These are phyloP conservation scores for Halocafeteria seosinensis DNA, from an alignment of 108 stramenopile species.

Conservation along the genomic window DNA sequence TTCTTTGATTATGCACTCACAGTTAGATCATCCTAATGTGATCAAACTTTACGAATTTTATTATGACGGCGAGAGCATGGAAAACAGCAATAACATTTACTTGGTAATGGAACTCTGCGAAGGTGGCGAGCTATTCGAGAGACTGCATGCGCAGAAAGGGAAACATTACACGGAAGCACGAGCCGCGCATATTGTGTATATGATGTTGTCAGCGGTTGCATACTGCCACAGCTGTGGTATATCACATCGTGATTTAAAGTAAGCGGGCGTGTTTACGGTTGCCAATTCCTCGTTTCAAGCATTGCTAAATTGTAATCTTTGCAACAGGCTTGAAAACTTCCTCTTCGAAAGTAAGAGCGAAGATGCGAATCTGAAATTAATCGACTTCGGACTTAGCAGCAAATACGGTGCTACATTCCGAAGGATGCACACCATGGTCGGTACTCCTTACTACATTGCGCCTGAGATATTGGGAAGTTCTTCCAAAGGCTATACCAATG, in stretches of 20 bases:
- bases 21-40: slow-evolving; percentile 73
- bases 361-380: slow-evolving; percentile 70
- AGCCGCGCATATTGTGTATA: slow-evolving; percentile 61
- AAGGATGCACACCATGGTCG: background rate
- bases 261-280: background rate
- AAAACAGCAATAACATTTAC: slow-evolving; percentile 16
- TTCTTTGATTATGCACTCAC: no score
- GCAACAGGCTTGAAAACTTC: slow-evolving; percentile 77
- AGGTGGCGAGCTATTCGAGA: slow-evolving; percentile 40
- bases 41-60: slow-evolving; percentile 64
- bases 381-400: slow-evolving; percentile 84
- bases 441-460: slow-evolving; percentile 1
- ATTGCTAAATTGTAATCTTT: no score
- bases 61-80: slow-evolving; percentile 42
- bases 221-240: slow-evolving; percentile 78
- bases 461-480: background rate
- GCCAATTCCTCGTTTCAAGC: background rate
- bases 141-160: slow-evolving; percentile 15
- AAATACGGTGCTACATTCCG: slow-evolving; percentile 38
- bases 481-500: background rate
- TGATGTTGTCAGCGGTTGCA: slow-evolving; percentile 65
- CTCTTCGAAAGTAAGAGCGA: slow-evolving; percentile 46
- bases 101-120: slow-evolving; percentile 35
- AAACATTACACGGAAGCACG: slow-evolving; percentile 57
- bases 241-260: slow-evolving; percentile 43